Evolutionary conservation across 2,329 filamentous ascomycete genomes (phyloP).

Genomic region (Eutypa lata): DNA sequence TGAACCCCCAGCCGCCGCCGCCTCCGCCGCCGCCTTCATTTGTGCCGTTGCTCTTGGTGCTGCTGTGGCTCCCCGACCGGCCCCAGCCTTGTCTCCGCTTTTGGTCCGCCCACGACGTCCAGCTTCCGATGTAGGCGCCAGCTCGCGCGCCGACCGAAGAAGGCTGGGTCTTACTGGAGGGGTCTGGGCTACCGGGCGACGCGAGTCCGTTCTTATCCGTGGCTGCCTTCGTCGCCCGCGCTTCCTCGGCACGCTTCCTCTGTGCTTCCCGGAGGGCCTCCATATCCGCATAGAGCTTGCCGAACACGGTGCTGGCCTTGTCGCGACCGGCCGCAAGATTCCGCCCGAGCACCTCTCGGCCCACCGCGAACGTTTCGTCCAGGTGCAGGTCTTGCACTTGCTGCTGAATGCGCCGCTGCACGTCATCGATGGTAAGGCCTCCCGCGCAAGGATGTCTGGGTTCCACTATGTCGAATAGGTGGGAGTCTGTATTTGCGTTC

Average conservation of each 20-base stretch:
- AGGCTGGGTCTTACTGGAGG: constrained; percentile 42
- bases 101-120: constrained; percentile 70
- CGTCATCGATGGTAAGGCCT: constrained; percentile 88
- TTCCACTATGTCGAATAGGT: constrained; percentile 92
- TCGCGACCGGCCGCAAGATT: constrained; percentile 85
- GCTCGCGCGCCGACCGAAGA: constrained; percentile 54
- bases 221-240: constrained; percentile 28
- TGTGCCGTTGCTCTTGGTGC: constrained; percentile 18
- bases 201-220: constrained; percentile 23
- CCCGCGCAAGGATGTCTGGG: constrained; percentile 92
- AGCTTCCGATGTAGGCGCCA: constrained; percentile 64
- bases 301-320: constrained; percentile 84
- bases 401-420: constrained; percentile 83
- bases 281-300: constrained; percentile 85
- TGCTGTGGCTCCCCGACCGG: constrained; percentile 36
- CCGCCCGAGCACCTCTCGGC: constrained; percentile 80
- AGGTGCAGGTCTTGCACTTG: constrained; percentile 93
- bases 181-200: constrained; percentile 25
- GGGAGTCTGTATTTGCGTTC: constrained; percentile 73
- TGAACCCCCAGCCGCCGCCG: constrained; percentile 32
- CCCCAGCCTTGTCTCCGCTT: constrained; percentile 59
- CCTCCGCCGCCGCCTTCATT: constrained; percentile 12
- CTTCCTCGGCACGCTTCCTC: constrained; percentile 58
- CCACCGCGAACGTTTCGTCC: constrained; percentile 82
- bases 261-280: constrained; percentile 76